phyloP scores from a whole-genome alignment of 192 early-diverging fungal species.

The Podila epigama region DNA sequence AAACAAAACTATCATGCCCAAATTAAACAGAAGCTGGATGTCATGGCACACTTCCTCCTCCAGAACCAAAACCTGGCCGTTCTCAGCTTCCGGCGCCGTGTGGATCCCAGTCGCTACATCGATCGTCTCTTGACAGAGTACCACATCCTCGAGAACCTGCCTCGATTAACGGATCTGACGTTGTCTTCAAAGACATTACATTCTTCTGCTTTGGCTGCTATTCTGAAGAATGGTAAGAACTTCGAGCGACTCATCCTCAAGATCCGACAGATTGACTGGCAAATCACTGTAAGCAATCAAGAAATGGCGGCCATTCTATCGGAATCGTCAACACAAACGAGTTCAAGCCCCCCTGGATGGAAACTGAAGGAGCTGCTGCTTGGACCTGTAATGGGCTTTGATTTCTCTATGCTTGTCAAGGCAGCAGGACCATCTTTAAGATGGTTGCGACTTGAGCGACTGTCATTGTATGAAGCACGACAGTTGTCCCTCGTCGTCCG shows the following conservation, averaged over 20 bases:
- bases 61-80: neutral
- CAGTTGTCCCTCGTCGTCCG: neutral
- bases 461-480: neutral
- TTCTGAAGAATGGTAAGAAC: neutral
- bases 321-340: neutral
- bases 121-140: neutral
- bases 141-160: neutral
- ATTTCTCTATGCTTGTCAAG: neutral
- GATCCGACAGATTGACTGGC: neutral
- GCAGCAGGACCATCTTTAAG: neutral
- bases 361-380: neutral
- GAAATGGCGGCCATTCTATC: neutral
- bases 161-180: neutral
- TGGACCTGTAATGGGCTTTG: neutral
- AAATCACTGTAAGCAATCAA: neutral
- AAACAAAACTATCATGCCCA: neutral
- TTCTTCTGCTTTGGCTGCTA: neutral
- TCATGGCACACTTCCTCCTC: neutral
- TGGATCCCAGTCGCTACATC: neutral
- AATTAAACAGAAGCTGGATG: neutral
- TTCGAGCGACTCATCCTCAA: neutral
- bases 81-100: constrained; percentile 1
- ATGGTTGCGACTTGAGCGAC: neutral
- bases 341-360: no score
- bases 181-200: neutral